Conservation (phyloP, 1,284 basidiomycete species). For the Moesziomyces sp. region DNA sequence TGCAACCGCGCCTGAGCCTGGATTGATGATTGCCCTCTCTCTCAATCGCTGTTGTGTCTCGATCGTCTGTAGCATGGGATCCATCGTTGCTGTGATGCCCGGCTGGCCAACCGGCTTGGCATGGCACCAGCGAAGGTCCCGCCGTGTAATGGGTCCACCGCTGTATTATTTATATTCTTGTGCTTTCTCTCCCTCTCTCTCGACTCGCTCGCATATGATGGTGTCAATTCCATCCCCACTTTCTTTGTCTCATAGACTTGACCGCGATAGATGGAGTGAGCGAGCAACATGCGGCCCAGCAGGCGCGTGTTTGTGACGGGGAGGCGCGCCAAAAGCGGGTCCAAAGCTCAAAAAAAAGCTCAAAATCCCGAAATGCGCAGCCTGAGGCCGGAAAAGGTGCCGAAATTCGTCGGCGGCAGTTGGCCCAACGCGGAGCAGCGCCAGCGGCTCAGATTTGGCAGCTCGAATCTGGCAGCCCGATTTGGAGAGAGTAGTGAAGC, state of each 20-base stretch:
- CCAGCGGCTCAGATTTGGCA: no score
- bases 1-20: slow-evolving; percentile 47
- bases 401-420: no score
- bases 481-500: no score
- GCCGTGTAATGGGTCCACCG: slow-evolving; percentile 24
- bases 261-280: not conserved
- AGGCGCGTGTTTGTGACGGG: no score
- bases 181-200: slow-evolving; percentile 10
- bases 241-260: not conserved
- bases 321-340: not conserved
- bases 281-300: not conserved
- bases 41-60: not conserved
- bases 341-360: not conserved
- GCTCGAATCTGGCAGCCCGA: no score
- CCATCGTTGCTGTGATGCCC: slow-evolving; percentile 1
- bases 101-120: not conserved
- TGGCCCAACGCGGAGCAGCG: no score
- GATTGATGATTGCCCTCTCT: slow-evolving; percentile 13
- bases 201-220: not conserved
- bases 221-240: no score
- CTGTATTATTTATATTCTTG: slow-evolving; percentile 19
- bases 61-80: slow-evolving; percentile 5
- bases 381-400: no score
- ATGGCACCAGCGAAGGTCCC: not conserved
- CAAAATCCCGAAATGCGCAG: no score